Evolutionary conservation across 1,139 yeast species (phyloP).

Genomic region (Debaryomyces psychrophilus): DNA sequence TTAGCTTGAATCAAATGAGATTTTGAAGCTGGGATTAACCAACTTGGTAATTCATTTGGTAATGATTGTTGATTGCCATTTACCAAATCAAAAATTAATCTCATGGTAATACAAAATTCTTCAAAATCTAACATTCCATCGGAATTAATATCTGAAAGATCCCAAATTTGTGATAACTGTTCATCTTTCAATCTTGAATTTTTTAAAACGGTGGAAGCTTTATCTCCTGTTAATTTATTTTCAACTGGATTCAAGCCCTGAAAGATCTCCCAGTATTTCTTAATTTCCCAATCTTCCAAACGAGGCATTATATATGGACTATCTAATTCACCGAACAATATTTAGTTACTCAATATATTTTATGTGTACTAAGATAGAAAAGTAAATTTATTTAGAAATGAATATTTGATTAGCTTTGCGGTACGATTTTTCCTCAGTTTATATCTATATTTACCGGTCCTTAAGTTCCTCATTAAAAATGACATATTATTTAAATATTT

Average conservation of each 20-base stretch:
- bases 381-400: too few relatives aligned
- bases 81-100: conserved; percentile 86
- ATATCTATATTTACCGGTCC: neutral
- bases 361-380: too few relatives aligned
- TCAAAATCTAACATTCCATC: conserved; percentile 94
- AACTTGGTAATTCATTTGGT: conserved; percentile 77
- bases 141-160: conserved; percentile 86
- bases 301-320: conserved; percentile 47
- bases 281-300: conserved; percentile 91
- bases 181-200: conserved; percentile 81
- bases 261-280: conserved; percentile 96
- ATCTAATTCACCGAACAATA: neutral
- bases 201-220: conserved; percentile 83
- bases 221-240: conserved; percentile 80
- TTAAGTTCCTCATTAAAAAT: neutral
- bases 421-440: neutral
- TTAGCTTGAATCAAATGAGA: conserved; percentile 83
- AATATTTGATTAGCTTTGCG: neutral
- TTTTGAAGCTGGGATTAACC: conserved; percentile 92
- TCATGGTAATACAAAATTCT: conserved; percentile 96
- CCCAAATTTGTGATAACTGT: conserved; percentile 85
- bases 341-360: too few relatives aligned
- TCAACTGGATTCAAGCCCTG: conserved; percentile 80
- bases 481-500: neutral
- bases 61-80: conserved; percentile 68